These are phyloP conservation scores for Talaromyces proteolyticus DNA, from an alignment of 495 filamentous ascomycete species.

Conservation along the genomic window DNA sequence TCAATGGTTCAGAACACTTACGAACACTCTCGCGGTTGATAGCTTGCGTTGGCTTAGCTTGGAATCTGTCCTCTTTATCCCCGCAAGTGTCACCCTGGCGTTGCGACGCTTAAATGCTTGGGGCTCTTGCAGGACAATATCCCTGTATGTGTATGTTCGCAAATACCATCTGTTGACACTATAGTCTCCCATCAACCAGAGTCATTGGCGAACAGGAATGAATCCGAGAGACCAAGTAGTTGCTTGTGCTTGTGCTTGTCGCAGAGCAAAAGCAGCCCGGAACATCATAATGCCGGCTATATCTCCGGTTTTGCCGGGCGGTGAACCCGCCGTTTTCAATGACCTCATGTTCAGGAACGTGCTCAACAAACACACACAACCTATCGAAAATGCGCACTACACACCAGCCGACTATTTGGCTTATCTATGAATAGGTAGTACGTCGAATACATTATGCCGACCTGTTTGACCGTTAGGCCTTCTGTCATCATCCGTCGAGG, in stretches of 20 bases:
- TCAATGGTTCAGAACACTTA: too few species aligned
- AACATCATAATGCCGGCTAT: neutral
- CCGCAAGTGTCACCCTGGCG: neutral
- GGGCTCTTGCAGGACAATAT: neutral
- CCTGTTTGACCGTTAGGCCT: neutral
- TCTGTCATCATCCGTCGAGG: neutral
- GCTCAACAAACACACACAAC: neutral
- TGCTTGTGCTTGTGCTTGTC: neutral
- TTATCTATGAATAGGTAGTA: too few species aligned
- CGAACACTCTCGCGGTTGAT: too few species aligned
- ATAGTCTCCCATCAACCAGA: neutral
- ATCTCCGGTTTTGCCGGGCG: conserved; percentile 3
- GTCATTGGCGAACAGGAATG: neutral
- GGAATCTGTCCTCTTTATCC: neutral
- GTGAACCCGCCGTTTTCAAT: conserved; percentile 1
- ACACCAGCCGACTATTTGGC: too few species aligned
- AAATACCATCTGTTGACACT: neutral
- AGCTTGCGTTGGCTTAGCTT: neutral
- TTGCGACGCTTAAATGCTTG: neutral
- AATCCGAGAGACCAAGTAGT: too few species aligned
- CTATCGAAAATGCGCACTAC: neutral
- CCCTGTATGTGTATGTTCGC: neutral
- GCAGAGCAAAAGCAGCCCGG: neutral
- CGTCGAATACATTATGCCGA: neutral
- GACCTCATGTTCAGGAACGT: conserved; percentile 4